Evolutionary conservation across 148 eudicot species (phyloP).

Genomic region (Suaeda aralocaspica): DNA sequence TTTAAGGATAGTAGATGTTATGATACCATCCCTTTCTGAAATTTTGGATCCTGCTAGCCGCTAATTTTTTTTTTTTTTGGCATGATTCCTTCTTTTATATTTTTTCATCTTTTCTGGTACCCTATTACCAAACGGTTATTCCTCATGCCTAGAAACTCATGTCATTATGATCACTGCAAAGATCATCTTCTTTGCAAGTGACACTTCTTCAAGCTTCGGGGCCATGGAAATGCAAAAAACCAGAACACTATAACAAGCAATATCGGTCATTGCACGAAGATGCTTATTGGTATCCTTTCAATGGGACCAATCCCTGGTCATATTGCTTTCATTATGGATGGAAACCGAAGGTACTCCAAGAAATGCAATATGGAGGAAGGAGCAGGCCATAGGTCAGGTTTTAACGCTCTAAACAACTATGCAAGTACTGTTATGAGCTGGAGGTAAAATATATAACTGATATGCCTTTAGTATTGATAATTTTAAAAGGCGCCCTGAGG

Average conservation of each 20-base stretch:
- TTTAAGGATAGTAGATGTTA: too few relatives aligned
- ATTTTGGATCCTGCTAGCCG: too few relatives aligned
- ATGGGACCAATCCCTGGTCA: constrained; percentile 54
- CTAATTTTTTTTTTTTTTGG: too few relatives aligned
- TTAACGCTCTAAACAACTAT: constrained; percentile 42
- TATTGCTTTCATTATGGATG: constrained; percentile 73
- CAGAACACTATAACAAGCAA: constrained; percentile 17
- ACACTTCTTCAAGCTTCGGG: background rate
- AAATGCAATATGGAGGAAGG: constrained; percentile 47
- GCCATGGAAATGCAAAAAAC: constrained; percentile 12
- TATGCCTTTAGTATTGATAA: constrained; percentile 76
- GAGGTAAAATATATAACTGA: constrained; percentile 49
- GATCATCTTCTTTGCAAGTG: background rate
- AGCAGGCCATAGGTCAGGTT: constrained; percentile 49
- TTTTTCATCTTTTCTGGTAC: background rate
- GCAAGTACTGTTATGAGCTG: constrained; percentile 54
- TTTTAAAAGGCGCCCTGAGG: constrained; percentile 59
- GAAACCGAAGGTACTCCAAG: constrained; percentile 66
- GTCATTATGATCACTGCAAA: constrained; percentile 1
- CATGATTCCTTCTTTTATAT: too few relatives aligned
- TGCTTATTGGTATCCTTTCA: constrained; percentile 41
- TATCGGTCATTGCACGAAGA: constrained; percentile 28
- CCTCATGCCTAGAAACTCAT: background rate
- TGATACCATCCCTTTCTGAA: too few relatives aligned
- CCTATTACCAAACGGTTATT: background rate